Base-by-base conservation (phyloP, 2,329 filamentous ascomycete species). In the Canariomyces notabilis region DNA sequence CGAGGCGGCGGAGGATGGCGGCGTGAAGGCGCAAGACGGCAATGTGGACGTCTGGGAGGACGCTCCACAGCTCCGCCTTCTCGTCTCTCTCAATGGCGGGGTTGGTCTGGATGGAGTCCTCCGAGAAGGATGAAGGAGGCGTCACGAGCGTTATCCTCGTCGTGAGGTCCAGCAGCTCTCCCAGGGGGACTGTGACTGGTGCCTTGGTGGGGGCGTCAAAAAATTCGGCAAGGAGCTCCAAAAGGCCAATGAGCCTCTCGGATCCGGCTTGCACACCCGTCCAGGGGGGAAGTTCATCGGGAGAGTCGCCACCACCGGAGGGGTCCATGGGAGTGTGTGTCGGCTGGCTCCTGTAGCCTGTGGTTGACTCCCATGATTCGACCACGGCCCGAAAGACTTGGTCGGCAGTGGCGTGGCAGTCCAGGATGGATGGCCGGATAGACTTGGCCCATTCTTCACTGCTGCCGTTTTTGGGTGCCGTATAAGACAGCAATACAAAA, bases 321-420 rank as follows among this genome's bases (percentile, higher is more conserved):
- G 76, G 71, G 18, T 74, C 72, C 5, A 63, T 62, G 15, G 76
- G 72, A 11, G 71, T 63, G 44, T 73, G 67, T 26, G 75, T 65
- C 3, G 57, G 57, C 41, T 73, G 64, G 35, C 64, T 62, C 8
- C 61, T 61, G 52, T 76, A 75, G 4, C 73, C 76, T 23, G 76
- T 71, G 2, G 74, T 73, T 0, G 88, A 80, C 57, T 90, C 81
- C 85, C 89, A 93, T 33, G 87, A 84, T 62, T 96, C 90, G 9
- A 85, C 68, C 0, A 95, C 76, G 8, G 83, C 82, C 39, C 90
- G 81, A 59, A 95, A 86, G 0, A 94, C 74, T 53, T 83, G 78
- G 58, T 95, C 85, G 34, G 85, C 80, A 1, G 87, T 85, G 19
- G 69, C 66, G 58, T 96, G 89, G 14, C 82, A 75, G 31, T 79